phyloP scores from a whole-genome alignment of 257 asterid species.

The Primulina eburnea region DNA sequence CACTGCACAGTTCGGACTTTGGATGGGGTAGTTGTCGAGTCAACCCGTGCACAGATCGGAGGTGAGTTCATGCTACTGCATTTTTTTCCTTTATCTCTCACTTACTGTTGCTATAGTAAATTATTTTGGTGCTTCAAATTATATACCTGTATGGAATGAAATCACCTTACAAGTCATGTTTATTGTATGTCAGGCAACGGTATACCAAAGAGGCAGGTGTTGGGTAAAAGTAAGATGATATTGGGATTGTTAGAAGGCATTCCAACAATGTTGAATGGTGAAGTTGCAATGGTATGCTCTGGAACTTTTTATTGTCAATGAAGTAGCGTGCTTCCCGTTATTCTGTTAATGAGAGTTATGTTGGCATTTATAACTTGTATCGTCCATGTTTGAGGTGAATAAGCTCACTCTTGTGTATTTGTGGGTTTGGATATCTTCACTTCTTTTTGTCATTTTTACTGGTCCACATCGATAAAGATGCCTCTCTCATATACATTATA shows the following conservation, averaged over 20 bases:
- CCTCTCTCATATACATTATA: not conserved
- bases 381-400: not conserved
- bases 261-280: constrained; percentile 83
- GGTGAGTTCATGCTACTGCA: constrained; percentile 42
- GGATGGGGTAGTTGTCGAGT: constrained; percentile 83
- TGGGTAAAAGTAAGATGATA: constrained; percentile 91
- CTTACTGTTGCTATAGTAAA: not conserved
- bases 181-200: constrained; percentile 58
- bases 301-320: constrained; percentile 8
- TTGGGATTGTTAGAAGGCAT: constrained; percentile 90
- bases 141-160: constrained; percentile 7
- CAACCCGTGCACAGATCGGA: constrained; percentile 73
- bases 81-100: not conserved
- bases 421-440: not conserved
- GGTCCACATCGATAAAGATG: not conserved
- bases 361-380: not conserved
- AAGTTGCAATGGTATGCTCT: constrained; percentile 76
- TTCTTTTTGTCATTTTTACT: not conserved
- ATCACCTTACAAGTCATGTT: constrained; percentile 7
- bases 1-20: constrained; percentile 82
- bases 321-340: not conserved
- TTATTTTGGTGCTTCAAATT: not conserved
- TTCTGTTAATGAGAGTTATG: not conserved
- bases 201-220: constrained; percentile 64
- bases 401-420: constrained; percentile 9